Evolutionary conservation across 2,329 filamentous ascomycete genomes (phyloP).

Genomic region (Colletotrichum sp.): DNA sequence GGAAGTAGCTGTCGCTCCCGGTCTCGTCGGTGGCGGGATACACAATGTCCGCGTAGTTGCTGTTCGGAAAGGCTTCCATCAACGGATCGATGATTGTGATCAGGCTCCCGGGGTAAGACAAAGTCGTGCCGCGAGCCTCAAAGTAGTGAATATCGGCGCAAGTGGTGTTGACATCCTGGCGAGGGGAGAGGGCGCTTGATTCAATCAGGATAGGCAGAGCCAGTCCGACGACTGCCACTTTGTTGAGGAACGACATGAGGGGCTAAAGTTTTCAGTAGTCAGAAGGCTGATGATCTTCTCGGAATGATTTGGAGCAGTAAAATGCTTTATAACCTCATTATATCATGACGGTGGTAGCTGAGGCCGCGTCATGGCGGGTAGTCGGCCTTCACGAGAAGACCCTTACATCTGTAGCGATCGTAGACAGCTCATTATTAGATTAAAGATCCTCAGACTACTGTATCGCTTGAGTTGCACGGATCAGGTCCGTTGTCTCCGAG

Average conservation of each 20-base stretch:
- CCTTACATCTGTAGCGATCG: neutral
- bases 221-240: neutral
- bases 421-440: neutral
- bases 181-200: neutral
- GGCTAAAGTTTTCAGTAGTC: neutral
- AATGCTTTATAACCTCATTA: neutral
- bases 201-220: neutral
- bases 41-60: neutral
- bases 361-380: neutral
- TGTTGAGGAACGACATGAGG: neutral
- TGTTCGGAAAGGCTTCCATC: neutral
- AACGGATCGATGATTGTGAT: neutral
- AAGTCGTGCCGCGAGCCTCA: neutral
- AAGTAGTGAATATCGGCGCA: neutral
- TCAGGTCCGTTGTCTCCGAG: neutral
- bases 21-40: neutral
- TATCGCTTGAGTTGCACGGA: neutral
- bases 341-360: neutral
- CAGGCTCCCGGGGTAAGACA: neutral
- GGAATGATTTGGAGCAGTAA: neutral
- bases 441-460: neutral
- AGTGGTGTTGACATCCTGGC: neutral
- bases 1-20: neutral
- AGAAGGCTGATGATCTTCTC: neutral
- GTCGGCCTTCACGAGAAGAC: neutral